Base-by-base conservation (phyloP, 768 basidiomycete species). In the Asterophora lycoperdoides region DNA sequence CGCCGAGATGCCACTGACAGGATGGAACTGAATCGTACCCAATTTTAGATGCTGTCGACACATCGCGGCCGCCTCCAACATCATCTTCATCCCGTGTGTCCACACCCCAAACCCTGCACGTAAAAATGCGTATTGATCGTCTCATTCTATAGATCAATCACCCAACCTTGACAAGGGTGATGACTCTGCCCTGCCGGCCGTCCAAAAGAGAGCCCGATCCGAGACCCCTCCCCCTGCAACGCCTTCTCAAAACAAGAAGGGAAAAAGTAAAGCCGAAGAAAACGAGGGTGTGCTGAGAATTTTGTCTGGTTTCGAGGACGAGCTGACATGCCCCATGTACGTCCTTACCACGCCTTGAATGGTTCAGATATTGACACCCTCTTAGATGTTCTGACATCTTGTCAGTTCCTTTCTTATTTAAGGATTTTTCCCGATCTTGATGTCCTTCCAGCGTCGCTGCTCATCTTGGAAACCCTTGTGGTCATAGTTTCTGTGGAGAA, bases 281-380 rank as follows among this genome's bases (percentile, higher is more conserved):
- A 49, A 51, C 23, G 60, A 61, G 26, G 54, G 44, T 20, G 28
- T 68, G 8, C 45, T 50, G 41, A 54, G 54, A 29, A 57, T 69
- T 14, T 60, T 86, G 35, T 68, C 69, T 3, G 68, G 55, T n/a
- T 77, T 81, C 41, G 84, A 84, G 60, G 75, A 79, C 37, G 85
- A 86, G 56, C 63, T 88, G 41, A 78, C 69, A 13, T 89, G 87
- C 63, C 78, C 87, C 1, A 84, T 89, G 87, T 88, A 62, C 40
- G 84, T 73, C 18, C 45, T 36, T 32, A 28, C 18, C 20, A 11
- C 49, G 28, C 10, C 11, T 2, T 3, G 18, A 20, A 33, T 18
- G 42, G 13, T 26, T 15, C 39, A n/a, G n/a, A 32, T 26, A 17
- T 44, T 47, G 32, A 32, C 23, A 19, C 44, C 45, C 33, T 42